Evolutionary conservation across 2,329 filamentous ascomycete species (phyloP), one percentile per base, ranked within the genome.

Genomic region (Colletotrichum costaricense): DNA sequence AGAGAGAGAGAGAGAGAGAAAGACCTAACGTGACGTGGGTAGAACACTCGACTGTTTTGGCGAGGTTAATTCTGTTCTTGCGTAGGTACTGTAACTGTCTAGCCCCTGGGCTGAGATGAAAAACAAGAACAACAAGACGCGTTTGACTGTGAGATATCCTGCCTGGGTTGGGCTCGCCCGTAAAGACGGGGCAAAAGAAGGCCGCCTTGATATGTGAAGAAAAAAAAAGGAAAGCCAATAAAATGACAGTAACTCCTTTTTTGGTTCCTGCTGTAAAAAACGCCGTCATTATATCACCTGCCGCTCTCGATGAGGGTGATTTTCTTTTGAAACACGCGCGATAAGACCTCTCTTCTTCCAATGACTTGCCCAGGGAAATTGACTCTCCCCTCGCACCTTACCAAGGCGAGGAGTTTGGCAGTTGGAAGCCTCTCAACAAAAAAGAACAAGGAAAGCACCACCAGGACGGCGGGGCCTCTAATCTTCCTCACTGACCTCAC

Each of bases 401-500:
- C 11, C 42, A n/a, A 11, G n/a, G 16, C 14, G 16, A 46, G 35
- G 12, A 19, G 38, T 16, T 46, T 19, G 16, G 38, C 14, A 19
- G 19, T 16, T 6, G 16, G 16, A 46, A 14, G 38, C 12, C 38
- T 12, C 38, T 46, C 38, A 19, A 46, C 7, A 6, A 46, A 3
- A 19, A 7, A 19, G 5, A n/a, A 28, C 26, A 26, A 26, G 26
- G 19, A 52, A 33, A 63, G 9, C 19, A 8, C 28, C 11, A n/a
- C 28, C 14, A 4, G 19, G 42, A 49, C 3, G 19, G 42, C 7
- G 42, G 4, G 19, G 28, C 7, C 28, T 9, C 52, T 82, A 92
- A 78, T 92, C 91, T 79, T 92, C 91, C 79, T 92, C 91, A 76
- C 91, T 92, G 67, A 92, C 90, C 76, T 91, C 90, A 76, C 90